Evolutionary conservation across 2,329 filamentous ascomycete genomes (phyloP).

Genomic region (Ophiostoma sp.): DNA sequence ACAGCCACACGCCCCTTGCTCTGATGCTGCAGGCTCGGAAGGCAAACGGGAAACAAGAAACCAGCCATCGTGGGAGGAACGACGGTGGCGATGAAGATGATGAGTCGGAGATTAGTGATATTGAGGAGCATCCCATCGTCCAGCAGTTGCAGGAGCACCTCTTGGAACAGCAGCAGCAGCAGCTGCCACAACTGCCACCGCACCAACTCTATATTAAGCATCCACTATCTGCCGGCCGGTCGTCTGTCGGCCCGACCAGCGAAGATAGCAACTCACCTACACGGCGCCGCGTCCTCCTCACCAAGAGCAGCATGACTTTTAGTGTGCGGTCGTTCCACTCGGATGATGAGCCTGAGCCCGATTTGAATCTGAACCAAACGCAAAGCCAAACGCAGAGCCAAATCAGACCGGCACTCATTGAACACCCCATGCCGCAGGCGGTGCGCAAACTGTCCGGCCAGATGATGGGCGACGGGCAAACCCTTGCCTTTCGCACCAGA

Average conservation of each 20-base stretch:
- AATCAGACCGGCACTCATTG: background rate
- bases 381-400: background rate
- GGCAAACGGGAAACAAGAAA: background rate
- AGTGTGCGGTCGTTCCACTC: slow-evolving; percentile 23
- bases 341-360: slow-evolving; percentile 22
- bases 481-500: slow-evolving; percentile 14
- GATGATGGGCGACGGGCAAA: background rate
- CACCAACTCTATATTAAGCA: background rate
- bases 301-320: slow-evolving; percentile 25
- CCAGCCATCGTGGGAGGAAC: background rate
- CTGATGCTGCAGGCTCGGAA: slow-evolving; percentile 14
- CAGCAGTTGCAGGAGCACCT: slow-evolving; percentile 15
- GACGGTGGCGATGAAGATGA: slow-evolving; percentile 19
- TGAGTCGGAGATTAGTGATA: slow-evolving; percentile 48
- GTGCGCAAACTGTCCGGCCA: slow-evolving; percentile 18
- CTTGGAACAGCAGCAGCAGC: background rate
- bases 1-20: slow-evolving; percentile 16
- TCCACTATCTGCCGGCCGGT: background rate
- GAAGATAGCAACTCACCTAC: slow-evolving; percentile 21
- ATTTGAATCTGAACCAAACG: slow-evolving; percentile 1
- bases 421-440: slow-evolving; percentile 15
- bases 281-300: slow-evolving; percentile 22
- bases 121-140: slow-evolving; percentile 43
- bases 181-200: background rate
- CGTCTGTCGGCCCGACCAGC: slow-evolving; percentile 9